Evolutionary conservation across 1,139 yeast species (phyloP), one percentile per base, ranked within the genome.

Genomic region (Candida freyschussii): DNA sequence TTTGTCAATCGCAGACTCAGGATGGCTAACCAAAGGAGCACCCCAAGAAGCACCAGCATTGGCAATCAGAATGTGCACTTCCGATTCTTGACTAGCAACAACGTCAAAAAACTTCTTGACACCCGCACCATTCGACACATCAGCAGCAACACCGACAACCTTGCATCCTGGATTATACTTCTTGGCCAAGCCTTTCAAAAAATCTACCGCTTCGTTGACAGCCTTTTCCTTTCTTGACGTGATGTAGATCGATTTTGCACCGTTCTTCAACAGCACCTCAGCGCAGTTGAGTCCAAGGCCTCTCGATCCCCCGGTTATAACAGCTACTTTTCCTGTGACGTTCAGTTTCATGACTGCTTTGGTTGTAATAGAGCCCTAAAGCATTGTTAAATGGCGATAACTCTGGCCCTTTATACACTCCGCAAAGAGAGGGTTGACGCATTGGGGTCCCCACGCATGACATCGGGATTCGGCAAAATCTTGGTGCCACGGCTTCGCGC

Each of bases 11-110:
- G 85, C 87, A 4, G 60, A 41, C 26, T 75, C 75, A 1, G 85
- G 77, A 51, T 81, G 89, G 5, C 62, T 62, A 27, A 67, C 78
- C 36, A 81, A 59, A 19, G 71, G 72, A 5, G 77, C 81, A 20
- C 89, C 91, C 91, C 91, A 82, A 12, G 81, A 62, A 9, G 89
- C 87, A 30, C 93, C 93, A 11, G 91, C 91, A 49, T 82, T 82
- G 39, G 89, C 86, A 47, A 79, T 65, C 42, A 82, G 63, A 40
- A 82, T 78, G 52, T 82, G 77, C 21, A 79, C 67, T 49, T 67
- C 64, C 12, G 46, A 34, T 26, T 55, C 56, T 24, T 60, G 59
- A 14, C 67, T 67, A 23, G 57, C 41, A 18, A 75, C 72, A 29
- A 65, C 68, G 7, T 63, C 57, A 34, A 52, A 62, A 45, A 82